Evolutionary conservation across 2,329 filamentous ascomycete genomes (phyloP), one percentile per base, ranked within the genome.

Genomic region (Pestalotiopsis sp.): DNA sequence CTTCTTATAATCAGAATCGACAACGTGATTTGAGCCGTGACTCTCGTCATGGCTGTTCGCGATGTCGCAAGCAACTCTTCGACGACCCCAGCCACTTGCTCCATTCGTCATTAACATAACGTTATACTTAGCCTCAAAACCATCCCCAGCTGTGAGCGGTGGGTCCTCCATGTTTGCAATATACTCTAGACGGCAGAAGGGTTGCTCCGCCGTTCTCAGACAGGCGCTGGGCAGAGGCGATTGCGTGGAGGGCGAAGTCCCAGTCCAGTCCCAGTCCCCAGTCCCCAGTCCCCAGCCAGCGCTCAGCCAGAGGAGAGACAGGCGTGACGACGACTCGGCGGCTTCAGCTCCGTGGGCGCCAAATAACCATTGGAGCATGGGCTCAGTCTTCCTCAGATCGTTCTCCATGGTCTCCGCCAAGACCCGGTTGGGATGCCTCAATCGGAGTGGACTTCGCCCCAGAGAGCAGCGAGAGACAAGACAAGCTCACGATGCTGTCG

Each of bases 31-130:
- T 39, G n/a, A n/a, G 59, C 31, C 25, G 17, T 39, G 27, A 36
- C 59, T 36, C 59, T 38, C 31, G 27, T 39, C 59, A 39, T 20
- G 59, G n/a, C 20, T n/a, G 27, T 62, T 36, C 58, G 7, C 38
- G 27, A 39, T 62, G 59, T n/a, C 17, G 59, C 45, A 52, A 52
- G 45, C 45, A 17, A 52, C 17, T 52, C 20, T 62, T 36, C 11
- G 13, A 62, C 12, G 20, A 39, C 31, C 59, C 59, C 13, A 36
- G 59, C 20, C 31, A 36, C 14, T 62, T 62, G 57, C 59, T 36
- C 20, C 59, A 62, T 62, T 62, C 59, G 59, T 39, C 25, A 62
- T 62, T 62, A 36, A 41, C 59, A 62, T 62, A 62, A 62, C 59
- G 59, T 62, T 62, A 62, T 62, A 62, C 59, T 39, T 36, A 36